A percentile compares a stretch with the other conserved stretches of the same genome.
These are phyloP conservation scores for Asclepias syriaca DNA, from an alignment of 257 asterid species.

Conservation along the genomic window DNA sequence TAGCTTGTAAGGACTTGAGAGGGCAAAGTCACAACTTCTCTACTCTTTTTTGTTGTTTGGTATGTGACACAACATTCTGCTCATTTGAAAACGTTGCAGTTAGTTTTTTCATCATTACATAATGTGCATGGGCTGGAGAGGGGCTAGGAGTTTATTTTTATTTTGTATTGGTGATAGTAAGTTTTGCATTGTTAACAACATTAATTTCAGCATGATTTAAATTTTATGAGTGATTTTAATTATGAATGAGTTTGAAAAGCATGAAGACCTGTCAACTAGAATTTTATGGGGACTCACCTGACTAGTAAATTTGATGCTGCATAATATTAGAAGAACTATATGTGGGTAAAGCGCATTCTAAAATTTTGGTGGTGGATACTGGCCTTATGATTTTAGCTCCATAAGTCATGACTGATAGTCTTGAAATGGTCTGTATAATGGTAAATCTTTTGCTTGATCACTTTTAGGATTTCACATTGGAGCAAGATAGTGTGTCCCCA, in stretches of 20 bases:
- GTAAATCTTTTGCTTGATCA: constrained; percentile 9
- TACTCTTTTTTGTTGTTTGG: background rate
- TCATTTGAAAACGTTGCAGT: background rate
- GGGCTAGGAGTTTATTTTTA: background rate
- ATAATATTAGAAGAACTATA: background rate
- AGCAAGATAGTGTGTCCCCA: constrained; percentile 72
- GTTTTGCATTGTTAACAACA: background rate
- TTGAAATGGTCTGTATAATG: background rate
- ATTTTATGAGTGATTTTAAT: background rate
- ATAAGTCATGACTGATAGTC: background rate
- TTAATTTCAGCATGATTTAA: background rate
- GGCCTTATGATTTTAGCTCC: background rate
- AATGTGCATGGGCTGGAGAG: background rate
- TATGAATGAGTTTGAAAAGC: background rate
- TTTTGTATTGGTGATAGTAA: background rate
- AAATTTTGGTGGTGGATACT: background rate
- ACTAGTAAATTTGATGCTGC: background rate
- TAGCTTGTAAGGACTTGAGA: background rate
- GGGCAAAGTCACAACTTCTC: background rate
- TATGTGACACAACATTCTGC: background rate
- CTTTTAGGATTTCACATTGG: constrained; percentile 80
- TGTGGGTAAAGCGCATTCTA: background rate
- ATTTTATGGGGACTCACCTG: background rate
- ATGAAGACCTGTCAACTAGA: background rate
- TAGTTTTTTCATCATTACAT: background rate